Evolutionary conservation across 139 green algal species (phyloP).

Genomic region (Coelastrella sp.): DNA sequence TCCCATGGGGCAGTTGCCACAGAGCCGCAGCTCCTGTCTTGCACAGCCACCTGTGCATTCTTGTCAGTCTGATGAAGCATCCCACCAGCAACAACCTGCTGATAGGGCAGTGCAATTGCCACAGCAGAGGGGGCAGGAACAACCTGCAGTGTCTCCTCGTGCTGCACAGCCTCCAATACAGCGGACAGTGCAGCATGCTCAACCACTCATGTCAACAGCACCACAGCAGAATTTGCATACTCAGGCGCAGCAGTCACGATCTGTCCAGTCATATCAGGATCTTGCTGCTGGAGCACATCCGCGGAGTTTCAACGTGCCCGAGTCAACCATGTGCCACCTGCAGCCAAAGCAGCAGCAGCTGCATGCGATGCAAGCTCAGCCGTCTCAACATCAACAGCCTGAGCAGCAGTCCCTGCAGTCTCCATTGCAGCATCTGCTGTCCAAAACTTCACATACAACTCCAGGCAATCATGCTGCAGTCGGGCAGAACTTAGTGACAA

Average conservation of each 20-base stretch:
- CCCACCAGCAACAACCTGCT: no score
- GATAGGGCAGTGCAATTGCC: slow-evolving; percentile 10
- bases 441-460: neutral
- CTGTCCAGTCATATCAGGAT: no score
- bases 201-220: neutral
- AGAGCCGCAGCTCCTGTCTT: neutral
- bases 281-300: no score
- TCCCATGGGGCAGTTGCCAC: no score
- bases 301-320: no score
- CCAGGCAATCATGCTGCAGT: neutral
- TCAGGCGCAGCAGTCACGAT: neutral
- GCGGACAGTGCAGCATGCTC: neutral
- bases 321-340: slow-evolving; percentile 15
- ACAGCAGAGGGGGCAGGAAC: neutral
- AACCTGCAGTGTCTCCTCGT: neutral
- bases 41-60: neutral
- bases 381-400: slow-evolving; percentile 33
- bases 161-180: neutral
- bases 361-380: neutral
- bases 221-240: neutral
- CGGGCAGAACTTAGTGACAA: neutral
- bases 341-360: slow-evolving; percentile 14
- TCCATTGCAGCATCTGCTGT: slow-evolving; percentile 6
- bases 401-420: slow-evolving; percentile 2
- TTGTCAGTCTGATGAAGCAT: no score